Base-by-base conservation (phyloP, 2,329 filamentous ascomycete species). In the Pseudogymnoascus sp. region DNA sequence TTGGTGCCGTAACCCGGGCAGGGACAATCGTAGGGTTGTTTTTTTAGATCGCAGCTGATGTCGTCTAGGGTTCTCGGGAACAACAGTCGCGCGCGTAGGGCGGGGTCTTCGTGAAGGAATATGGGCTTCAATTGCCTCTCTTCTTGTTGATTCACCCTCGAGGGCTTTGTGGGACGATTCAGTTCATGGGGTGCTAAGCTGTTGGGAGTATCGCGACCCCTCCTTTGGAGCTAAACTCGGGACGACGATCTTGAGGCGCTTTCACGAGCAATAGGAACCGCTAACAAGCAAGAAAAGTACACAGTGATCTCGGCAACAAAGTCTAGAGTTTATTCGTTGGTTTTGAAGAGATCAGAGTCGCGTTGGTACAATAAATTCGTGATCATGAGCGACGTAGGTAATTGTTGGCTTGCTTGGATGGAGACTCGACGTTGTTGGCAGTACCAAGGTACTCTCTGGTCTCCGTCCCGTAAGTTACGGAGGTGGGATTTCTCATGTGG, bases 1-100 rank as follows among this genome's bases (percentile, higher is more conserved):
- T 70, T 76, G 74, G 74, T 81, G 86, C 83, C 89, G 85, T 91
- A 73, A 89, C 86, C 89, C 89, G 74, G 89, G 88, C 86, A 80
- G 78, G 86, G 87, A 71, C 50, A 56, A 56, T 56, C 50, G 50
- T 56, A 36, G 10, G 50, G 50, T 56, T 56, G 50, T 56, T 56
- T 36, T 56, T 12, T 53, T 4, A 14, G n/a, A 28, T 34, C 50
- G 50, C 28, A 36, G 28, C 28, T 34, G 50, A 56, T 56, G 28
- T 56, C 25, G 50, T 56, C 16, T 10, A 2, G n/a, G n/a, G 28
- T n/a, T 14, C 28, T 56, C 28, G 50, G 28, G 50, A 18, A 56
- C 16, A n/a, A 5, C 11, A 56, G 50, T 56, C n/a, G 28, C 23
- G 18, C 23, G 23, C 18, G 8, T n/a, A 16, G 44, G 16, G 23